phyloP scores from a whole-genome alignment of 176 grass and related monocot species.

The Chloris gayana region DNA sequence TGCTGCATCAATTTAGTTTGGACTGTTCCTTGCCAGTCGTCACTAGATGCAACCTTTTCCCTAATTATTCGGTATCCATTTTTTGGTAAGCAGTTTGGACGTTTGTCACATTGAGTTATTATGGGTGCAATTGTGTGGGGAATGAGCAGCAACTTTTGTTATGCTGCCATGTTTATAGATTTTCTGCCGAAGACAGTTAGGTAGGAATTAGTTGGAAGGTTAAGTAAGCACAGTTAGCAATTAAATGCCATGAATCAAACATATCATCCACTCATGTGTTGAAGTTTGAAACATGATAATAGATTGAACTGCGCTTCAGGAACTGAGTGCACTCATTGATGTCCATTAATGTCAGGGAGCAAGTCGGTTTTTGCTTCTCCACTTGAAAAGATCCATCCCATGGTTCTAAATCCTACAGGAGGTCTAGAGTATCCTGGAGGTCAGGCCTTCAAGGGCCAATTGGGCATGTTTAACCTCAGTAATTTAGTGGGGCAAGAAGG shows the following conservation, averaged over 20 bases:
- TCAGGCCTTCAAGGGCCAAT: no score
- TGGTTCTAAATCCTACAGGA: no score
- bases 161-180: conserved; percentile 32
- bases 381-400: no score
- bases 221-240: conserved; percentile 34
- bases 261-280: conserved; percentile 40
- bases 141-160: conserved; percentile 35
- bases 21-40: conserved; percentile 20
- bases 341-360: conserved; percentile 47
- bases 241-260: conserved; percentile 48
- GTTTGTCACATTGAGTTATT: conserved; percentile 20
- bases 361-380: conserved; percentile 53
- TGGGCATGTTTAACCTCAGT: no score
- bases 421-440: no score
- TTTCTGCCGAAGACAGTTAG: conserved; percentile 47
- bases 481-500: no score
- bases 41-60: conserved; percentile 3
- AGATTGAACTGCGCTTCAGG: conserved; percentile 38
- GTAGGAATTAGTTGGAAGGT: conserved; percentile 58
- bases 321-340: conserved; percentile 42
- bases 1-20: conserved; percentile 3
- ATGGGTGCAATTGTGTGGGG: conserved; percentile 4
- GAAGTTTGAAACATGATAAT: conserved; percentile 24
- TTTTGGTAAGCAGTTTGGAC: conserved; percentile 42
- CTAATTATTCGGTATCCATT: conserved; percentile 1